Evolutionary conservation across 371 early-diverging fungal species (phyloP).

Genomic region (Mortierella sp.): DNA sequence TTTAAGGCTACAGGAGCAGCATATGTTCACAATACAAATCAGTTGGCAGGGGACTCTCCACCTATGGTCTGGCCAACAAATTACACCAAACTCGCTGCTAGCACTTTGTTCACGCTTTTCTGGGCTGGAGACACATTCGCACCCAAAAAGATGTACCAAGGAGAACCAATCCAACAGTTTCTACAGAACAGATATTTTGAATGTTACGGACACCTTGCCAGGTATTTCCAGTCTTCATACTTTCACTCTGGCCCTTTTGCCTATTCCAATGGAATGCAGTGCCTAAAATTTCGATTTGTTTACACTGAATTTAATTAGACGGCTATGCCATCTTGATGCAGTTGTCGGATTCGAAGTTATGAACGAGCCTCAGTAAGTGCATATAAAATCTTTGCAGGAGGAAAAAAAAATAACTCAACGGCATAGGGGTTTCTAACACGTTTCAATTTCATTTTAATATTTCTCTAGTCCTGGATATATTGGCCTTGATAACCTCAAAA

Average conservation of each 20-base stretch:
- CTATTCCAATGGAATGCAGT: background rate
- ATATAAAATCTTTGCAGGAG: background rate
- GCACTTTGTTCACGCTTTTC: slow-evolving; percentile 90
- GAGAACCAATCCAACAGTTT: slow-evolving; percentile 67
- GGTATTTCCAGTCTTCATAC: background rate
- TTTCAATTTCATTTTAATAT: background rate
- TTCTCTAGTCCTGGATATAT: slow-evolving; percentile 73
- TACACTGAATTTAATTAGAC: slow-evolving; percentile 53
- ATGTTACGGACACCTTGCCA: slow-evolving; percentile 66
- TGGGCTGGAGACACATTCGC: slow-evolving; percentile 85
- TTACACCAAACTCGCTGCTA: slow-evolving; percentile 80
- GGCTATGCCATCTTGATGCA: slow-evolving; percentile 72
- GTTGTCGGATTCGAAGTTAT: slow-evolving; percentile 86
- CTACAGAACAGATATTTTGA: slow-evolving; percentile 65
- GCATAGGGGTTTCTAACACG: background rate
- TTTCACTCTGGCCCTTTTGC: background rate
- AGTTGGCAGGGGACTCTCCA: slow-evolving; percentile 69
- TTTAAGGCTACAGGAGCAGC: slow-evolving; percentile 85
- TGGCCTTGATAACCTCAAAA: slow-evolving; percentile 68
- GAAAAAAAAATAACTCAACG: background rate
- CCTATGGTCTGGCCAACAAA: slow-evolving; percentile 94
- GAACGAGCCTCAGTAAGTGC: slow-evolving; percentile 83
- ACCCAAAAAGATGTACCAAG: slow-evolving; percentile 66
- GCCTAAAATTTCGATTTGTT: slow-evolving; percentile 42
- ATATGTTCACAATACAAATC: slow-evolving; percentile 79